Percentiles rank a stretch among this genome's conserved stretches.
Conservation (phyloP, 495 filamentous ascomycete genomes). For the Letharia columbiana region DNA sequence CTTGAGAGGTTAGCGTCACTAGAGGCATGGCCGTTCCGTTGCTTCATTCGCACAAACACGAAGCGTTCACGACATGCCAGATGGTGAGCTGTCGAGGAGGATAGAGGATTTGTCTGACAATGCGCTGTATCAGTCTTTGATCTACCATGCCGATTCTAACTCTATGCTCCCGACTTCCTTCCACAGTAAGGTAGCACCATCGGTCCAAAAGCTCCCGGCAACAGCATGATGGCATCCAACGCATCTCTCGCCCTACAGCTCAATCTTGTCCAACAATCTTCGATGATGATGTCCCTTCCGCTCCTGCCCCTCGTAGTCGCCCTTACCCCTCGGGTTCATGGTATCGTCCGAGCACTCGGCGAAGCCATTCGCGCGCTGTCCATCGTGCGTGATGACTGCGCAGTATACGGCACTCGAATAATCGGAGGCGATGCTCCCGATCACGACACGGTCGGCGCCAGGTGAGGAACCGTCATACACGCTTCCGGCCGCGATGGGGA, state of each 20-base stretch:
- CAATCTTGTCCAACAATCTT: not conserved
- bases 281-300: not conserved
- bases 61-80: too few relatives aligned
- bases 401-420: conserved; percentile 25
- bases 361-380: conserved; percentile 23
- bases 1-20: too few relatives aligned
- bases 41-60: too few relatives aligned
- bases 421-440: conserved; percentile 25
- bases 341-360: conserved; percentile 24
- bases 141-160: not conserved
- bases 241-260: not conserved
- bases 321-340: conserved; percentile 9
- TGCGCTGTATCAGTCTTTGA: not conserved
- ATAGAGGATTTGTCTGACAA: too few relatives aligned
- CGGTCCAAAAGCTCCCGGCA: not conserved
- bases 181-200: not conserved
- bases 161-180: not conserved
- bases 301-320: not conserved
- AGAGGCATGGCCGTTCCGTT: too few relatives aligned
- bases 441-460: conserved; percentile 27
- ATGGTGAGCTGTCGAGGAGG: too few relatives aligned
- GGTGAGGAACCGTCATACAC: conserved; percentile 20
- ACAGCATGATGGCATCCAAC: not conserved
- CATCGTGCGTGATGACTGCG: conserved; percentile 24
- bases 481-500: conserved; percentile 25